phyloP scores from a whole-genome alignment of 306 rosid genomes.

The Malus fusca region DNA sequence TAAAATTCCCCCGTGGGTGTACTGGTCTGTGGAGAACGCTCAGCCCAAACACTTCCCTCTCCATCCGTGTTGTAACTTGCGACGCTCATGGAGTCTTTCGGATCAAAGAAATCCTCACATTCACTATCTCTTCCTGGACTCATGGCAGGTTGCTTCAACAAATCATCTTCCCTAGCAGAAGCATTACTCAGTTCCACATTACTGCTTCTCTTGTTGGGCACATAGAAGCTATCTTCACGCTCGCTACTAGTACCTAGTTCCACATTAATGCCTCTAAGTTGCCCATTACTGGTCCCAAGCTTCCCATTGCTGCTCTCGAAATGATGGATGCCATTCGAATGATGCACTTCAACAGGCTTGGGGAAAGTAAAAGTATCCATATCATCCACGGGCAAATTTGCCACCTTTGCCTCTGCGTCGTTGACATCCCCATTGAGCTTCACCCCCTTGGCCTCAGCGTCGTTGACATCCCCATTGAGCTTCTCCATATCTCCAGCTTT shows the following conservation, averaged over 20 bases:
- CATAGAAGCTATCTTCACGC: conserved; percentile 11
- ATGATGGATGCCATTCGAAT: conserved; percentile 26
- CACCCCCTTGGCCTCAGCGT: conserved; percentile 12
- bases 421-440: conserved; percentile 11
- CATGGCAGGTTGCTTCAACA: conserved; percentile 13
- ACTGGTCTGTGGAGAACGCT: conserved; percentile 29
- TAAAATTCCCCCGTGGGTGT: conserved; percentile 55
- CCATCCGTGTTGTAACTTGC: conserved; percentile 59
- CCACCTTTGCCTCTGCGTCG: conserved; percentile 31
- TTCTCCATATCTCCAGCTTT: conserved; percentile 20
- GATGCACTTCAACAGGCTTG: conserved; percentile 31
- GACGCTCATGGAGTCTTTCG: conserved; percentile 58
- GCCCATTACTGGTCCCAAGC: conserved; percentile 13
- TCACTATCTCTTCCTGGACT: conserved; percentile 48
- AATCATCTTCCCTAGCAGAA: conserved; percentile 20
- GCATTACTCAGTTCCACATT: conserved; percentile 13
- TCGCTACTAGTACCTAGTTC: conserved; percentile 26
- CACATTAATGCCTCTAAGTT: conserved; percentile 19
- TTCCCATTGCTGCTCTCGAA: conserved; percentile 18
- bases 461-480: conserved; percentile 11
- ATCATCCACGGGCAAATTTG: conserved; percentile 34
- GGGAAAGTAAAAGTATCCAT: conserved; percentile 26
- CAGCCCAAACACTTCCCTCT: conserved; percentile 59
- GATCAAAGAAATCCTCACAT: conserved; percentile 72
- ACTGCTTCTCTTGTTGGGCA: conserved; percentile 37